Base-by-base conservation (phyloP, 768 basidiomycete genomes). In the Suillus sp. region DNA sequence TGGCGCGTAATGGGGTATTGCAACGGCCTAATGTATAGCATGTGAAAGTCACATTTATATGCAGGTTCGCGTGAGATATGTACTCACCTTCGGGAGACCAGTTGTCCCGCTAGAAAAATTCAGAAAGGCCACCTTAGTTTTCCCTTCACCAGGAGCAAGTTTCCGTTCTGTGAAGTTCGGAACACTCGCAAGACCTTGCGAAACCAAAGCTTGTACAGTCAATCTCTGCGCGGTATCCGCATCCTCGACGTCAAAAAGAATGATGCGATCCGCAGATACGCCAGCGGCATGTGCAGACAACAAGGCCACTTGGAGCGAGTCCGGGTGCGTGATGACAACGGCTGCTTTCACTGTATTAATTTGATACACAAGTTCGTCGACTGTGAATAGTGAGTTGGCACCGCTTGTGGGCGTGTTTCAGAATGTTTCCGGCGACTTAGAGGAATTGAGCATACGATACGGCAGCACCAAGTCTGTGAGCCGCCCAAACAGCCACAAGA, bases 31-130 rank as follows among this genome's bases (percentile, higher is more conserved):
- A 56, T 60, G 27, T 14, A 16, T 22, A 63, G 18, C n/a, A 48
- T 11, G 25, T 22, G 6, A 22, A n/a, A 27, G 11, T 32, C 18
- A 16, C n/a, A 34, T 59, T 7, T 47, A 22, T 5, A 34, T 54
- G 7, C 56, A 57, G 22, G 22, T 6, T 3, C 42, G n/a, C 18
- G 6, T 13, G 27, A 16, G 53, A 54, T 30, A 30, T 1, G 16
- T 9, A 20, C 64, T 20, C 57, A 86, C 87, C 83, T 92, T 90
- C 0, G 91, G 90, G 64, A 78, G 84, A 1, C 91, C 90, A 3
- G 91, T 92, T 0, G 90, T 92, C 27, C 88, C 88, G 22, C 89
- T 90, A 0, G 89, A 91, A 70, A 91, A 91, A 69, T 82, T 86
- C 34, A 91, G 75, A 65, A 91, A 85, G 0, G 91, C 90, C 18